Percentiles rank a stretch among this genome's conserved stretches.
Conservation (phyloP, 1,139 yeast species). For the Pichia sp. region DNA sequence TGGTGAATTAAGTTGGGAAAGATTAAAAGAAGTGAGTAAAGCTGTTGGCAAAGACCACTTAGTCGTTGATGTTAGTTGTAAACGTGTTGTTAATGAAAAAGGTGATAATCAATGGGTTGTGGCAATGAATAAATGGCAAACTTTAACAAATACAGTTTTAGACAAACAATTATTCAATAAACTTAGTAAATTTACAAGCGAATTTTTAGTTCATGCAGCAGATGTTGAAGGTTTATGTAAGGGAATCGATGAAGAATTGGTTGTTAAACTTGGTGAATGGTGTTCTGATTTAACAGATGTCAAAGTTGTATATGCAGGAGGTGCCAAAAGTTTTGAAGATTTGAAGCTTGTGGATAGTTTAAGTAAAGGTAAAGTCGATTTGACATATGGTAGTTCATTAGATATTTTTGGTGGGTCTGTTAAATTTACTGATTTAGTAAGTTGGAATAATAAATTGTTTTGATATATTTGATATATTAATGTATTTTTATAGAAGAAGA, state of each 20-base stretch:
- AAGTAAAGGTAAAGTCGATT: constrained; percentile 78
- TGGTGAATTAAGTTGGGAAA: constrained; percentile 48
- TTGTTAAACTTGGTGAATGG: constrained; percentile 72
- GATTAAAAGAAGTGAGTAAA: constrained; percentile 42
- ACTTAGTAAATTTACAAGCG: constrained; percentile 66
- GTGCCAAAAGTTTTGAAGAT: constrained; percentile 73
- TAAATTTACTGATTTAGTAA: constrained; percentile 62
- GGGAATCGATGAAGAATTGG: constrained; percentile 83
- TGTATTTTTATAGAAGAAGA: neutral
- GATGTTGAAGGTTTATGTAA: constrained; percentile 95
- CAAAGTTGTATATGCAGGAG: constrained; percentile 93
- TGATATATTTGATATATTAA: neutral
- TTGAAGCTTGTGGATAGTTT: constrained; percentile 55
- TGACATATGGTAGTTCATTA: constrained; percentile 87
- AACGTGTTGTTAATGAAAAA: constrained; percentile 36
- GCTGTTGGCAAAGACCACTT: constrained; percentile 59
- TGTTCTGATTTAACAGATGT: constrained; percentile 67
- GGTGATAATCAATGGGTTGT: constrained; percentile 64
- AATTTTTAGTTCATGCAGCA: constrained; percentile 92
- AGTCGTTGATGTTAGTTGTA: constrained; percentile 90
- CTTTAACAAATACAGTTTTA: constrained; percentile 62
- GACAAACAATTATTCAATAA: constrained; percentile 44
- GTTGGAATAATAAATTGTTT: constrained; percentile 48
- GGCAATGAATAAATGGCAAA: constrained; percentile 97
- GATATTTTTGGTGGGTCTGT: constrained; percentile 96